These are phyloP conservation scores for Fallopia convolvulus DNA, from an alignment of 148 eudicot genomes.

Conservation along the genomic window DNA sequence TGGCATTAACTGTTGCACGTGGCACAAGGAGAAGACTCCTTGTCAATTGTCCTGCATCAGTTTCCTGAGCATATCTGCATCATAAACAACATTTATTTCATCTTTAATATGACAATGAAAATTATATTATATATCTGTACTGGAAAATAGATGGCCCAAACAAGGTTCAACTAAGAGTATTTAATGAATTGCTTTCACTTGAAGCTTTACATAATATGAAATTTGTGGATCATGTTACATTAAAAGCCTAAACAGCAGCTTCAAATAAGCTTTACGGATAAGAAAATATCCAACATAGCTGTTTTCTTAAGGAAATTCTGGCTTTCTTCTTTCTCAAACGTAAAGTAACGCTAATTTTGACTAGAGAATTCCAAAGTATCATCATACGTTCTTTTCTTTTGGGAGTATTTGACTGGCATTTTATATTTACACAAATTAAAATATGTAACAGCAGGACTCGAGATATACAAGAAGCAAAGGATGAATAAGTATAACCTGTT, in stretches of 20 bases:
- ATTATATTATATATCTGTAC: not conserved
- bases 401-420: not conserved
- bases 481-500: conserved; percentile 47
- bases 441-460: not conserved
- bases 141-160: not conserved
- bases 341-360: not conserved
- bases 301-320: not conserved
- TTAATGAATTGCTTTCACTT: not conserved
- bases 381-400: not conserved
- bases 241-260: not conserved
- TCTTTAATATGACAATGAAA: not conserved
- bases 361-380: not conserved
- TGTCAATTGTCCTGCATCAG: conserved; percentile 93
- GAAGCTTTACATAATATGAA: not conserved
- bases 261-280: not conserved
- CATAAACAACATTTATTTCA: not conserved
- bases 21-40: conserved; percentile 86
- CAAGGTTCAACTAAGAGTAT: not conserved
- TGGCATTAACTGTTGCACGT: conserved; percentile 79
- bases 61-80: conserved; percentile 76
- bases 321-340: not conserved
- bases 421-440: not conserved
- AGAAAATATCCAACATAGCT: not conserved
- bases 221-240: not conserved
- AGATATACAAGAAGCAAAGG: not conserved